These are phyloP conservation scores for Paecilomyces niveus DNA, from an alignment of 2,329 filamentous ascomycete species.

Conservation along the genomic window DNA sequence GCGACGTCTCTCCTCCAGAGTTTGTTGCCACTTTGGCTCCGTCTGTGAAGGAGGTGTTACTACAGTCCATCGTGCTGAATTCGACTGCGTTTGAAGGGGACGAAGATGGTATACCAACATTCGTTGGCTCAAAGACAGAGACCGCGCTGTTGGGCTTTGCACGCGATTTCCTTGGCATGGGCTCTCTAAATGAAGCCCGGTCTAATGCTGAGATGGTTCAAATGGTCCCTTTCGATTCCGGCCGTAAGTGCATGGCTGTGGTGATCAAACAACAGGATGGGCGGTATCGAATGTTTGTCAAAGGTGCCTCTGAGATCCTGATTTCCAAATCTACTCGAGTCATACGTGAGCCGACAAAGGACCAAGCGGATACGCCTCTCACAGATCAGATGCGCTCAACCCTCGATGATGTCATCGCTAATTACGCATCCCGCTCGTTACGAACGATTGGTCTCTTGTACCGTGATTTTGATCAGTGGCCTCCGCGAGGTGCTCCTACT, in stretches of 20 bases:
- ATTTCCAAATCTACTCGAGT: slow-evolving; percentile 43
- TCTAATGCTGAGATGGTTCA: slow-evolving; percentile 53
- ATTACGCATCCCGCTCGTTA: slow-evolving; percentile 71
- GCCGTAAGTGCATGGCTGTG: slow-evolving; percentile 63
- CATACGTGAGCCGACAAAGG: slow-evolving; percentile 53
- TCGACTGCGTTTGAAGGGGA: slow-evolving; percentile 64
- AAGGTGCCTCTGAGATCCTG: slow-evolving; percentile 48
- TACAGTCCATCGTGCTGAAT: slow-evolving; percentile 60
- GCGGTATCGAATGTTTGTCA: slow-evolving; percentile 51
- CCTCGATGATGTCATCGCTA: slow-evolving; percentile 62
- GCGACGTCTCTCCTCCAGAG: slow-evolving; percentile 47
- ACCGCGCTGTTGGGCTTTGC: slow-evolving; percentile 67
- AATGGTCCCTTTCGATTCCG: slow-evolving; percentile 54
- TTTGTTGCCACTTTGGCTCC: slow-evolving; percentile 47
- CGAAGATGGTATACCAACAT: slow-evolving; percentile 51
- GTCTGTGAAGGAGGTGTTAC: slow-evolving; percentile 50
- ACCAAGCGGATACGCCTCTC: slow-evolving; percentile 47
- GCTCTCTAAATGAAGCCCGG: slow-evolving; percentile 53
- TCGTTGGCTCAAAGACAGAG: slow-evolving; percentile 72
- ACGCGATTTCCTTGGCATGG: slow-evolving; percentile 58
- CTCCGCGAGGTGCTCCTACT: slow-evolving; percentile 56
- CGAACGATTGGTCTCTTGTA: slow-evolving; percentile 80
- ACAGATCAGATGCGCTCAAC: slow-evolving; percentile 51
- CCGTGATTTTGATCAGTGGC: slow-evolving; percentile 79
- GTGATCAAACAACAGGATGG: slow-evolving; percentile 51